These are phyloP conservation scores for Alternaria ethzedia DNA, from an alignment of 2,329 filamentous ascomycete genomes.

Conservation along the genomic window DNA sequence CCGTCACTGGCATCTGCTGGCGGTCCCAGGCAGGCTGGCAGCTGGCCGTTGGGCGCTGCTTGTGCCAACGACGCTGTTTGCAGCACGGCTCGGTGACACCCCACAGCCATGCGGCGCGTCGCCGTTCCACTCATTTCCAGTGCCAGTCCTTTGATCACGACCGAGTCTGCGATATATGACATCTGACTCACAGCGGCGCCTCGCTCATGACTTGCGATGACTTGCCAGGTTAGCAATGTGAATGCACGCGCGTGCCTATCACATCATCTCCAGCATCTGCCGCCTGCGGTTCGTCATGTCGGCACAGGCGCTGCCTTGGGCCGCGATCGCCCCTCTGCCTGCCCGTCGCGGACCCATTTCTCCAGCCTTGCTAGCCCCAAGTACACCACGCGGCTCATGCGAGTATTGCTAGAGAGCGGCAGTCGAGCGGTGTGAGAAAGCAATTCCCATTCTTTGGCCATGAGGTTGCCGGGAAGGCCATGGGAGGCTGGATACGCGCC, in stretches of 20 bases:
- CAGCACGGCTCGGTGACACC: constrained; percentile 2
- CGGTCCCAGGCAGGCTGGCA: not conserved
- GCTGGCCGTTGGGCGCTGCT: not conserved
- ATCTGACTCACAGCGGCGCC: constrained; percentile 6
- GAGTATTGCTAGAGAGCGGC: not conserved
- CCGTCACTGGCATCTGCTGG: not conserved
- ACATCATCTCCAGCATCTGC: not conserved
- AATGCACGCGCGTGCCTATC: constrained; percentile 1
- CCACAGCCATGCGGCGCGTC: constrained; percentile 6
- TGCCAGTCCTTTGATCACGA: constrained; percentile 2
- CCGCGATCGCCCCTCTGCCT: constrained; percentile 9
- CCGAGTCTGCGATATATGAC: constrained; percentile 7
- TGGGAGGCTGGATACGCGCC: not conserved
- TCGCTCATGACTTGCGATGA: constrained; percentile 1
- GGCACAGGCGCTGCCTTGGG: constrained; percentile 15
- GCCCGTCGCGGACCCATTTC: constrained; percentile 3
- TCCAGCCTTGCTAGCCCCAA: not conserved
- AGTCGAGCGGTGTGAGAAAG: not conserved
- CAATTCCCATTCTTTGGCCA: not conserved
- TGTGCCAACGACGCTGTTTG: not conserved
- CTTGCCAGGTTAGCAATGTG: constrained; percentile 1
- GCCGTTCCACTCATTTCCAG: constrained; percentile 11
- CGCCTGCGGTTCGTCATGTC: constrained; percentile 7
- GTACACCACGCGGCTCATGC: not conserved
- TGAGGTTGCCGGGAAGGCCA: not conserved